Evolutionary conservation across 164 flowering plant species (phyloP).

Genomic region (Macadamia tetraphylla): DNA sequence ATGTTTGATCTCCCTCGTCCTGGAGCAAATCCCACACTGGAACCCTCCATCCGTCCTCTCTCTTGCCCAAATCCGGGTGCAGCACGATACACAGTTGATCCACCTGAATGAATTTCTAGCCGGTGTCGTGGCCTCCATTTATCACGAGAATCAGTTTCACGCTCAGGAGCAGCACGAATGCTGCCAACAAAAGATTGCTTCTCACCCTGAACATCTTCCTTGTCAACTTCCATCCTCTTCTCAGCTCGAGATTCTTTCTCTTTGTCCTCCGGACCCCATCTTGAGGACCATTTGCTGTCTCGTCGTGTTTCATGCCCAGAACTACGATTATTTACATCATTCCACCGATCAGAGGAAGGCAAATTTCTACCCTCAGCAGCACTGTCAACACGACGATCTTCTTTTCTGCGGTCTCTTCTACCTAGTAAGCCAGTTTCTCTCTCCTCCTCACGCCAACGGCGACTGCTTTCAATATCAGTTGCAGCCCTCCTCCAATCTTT

Average conservation of each 20-base stretch:
- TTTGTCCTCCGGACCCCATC: conserved; percentile 98
- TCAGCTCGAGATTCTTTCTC: conserved; percentile 71
- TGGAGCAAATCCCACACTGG: conserved; percentile 56
- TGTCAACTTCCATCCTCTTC: conserved; percentile 54
- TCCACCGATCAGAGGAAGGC: conserved; percentile 68
- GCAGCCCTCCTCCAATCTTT: conserved; percentile 67
- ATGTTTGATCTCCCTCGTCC: conserved; percentile 75
- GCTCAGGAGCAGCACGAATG: conserved; percentile 50
- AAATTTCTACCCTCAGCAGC: conserved; percentile 42
- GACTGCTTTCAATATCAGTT: conserved; percentile 54
- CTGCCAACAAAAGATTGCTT: conserved; percentile 34
- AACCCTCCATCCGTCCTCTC: conserved; percentile 56
- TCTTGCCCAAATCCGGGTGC: conserved; percentile 88
- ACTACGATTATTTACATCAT: conserved; percentile 51
- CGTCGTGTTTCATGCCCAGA: conserved; percentile 66
- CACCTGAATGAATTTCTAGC: conserved; percentile 58
- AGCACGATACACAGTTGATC: conserved; percentile 55
- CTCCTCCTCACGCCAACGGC: conserved; percentile 97
- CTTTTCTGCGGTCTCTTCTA: conserved; percentile 79
- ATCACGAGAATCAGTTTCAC: conserved; percentile 81
- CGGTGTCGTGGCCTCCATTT: conserved; percentile 98
- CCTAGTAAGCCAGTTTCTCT: conserved; percentile 82
- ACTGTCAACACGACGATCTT: conserved; percentile 60
- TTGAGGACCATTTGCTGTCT: conserved; percentile 86
- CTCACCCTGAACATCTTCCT: conserved; percentile 63